Base-by-base conservation (phyloP, 768 basidiomycete genomes). In the Termitomyces sp. region DNA sequence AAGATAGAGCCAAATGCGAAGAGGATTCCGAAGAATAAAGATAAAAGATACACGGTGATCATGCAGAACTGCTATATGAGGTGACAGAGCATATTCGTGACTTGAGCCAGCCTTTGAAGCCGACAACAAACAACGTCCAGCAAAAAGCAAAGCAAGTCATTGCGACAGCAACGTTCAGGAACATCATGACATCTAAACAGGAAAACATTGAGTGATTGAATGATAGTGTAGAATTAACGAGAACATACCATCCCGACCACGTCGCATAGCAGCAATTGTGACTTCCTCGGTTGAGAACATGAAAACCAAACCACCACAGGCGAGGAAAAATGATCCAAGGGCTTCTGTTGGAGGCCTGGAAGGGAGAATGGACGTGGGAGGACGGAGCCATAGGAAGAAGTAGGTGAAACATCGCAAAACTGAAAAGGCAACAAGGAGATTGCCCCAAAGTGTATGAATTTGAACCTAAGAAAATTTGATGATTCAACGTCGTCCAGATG, bases 271-370 rank as follows among this genome's bases (percentile, higher is more conserved):
- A 13, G 91, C 89, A 60, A 91, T 83, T 3, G 91, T 91, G 22
- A 98, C 70, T 65, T 96, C 93, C 73, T 98, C 95, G 8, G 88
- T 89, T 36, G 90, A 93, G 58, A 94, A 83, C 71, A 95, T 91
- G 74, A 98, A 98, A 50, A 87, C 81, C 57, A 98, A 70, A 10
- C 96, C 96, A 46, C 95, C 95, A 55, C 88, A 88, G 7, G 94
- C 83, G 50, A 95, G 78, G 74, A 89, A 90, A 73, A 98, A 91
- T 58, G 91, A 83, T 16, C 88, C 91, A 40, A 98, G 73, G 5
- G 89, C 89, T 75, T 98, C 96, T 0, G 95, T 95, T 0, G 95
- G 96, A 5, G 96, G 96, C 9, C 95, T 85, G 14, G 91, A 92
- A 2, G 96, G 96, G 14, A 93, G 81, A n/a, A 88, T 79, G 2